phyloP scores from a whole-genome alignment of 139 green algal species.

The Tetratostichococcus sp. region DNA sequence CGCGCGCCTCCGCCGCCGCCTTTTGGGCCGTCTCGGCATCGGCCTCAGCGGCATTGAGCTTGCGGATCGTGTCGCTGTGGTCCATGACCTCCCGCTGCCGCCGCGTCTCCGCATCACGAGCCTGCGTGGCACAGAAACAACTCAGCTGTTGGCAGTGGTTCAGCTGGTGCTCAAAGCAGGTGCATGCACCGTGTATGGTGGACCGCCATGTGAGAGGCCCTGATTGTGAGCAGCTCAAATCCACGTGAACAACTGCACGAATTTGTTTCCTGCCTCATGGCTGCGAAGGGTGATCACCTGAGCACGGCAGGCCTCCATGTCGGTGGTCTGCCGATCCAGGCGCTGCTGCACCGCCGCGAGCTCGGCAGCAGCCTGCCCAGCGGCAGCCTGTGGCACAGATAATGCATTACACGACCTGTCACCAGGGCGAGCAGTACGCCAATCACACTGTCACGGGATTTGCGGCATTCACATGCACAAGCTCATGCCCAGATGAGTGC shows the following conservation, averaged over 20 bases:
- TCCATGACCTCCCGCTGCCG: conserved; percentile 9
- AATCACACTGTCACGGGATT: no score
- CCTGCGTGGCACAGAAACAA: background rate
- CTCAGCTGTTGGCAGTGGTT: no score
- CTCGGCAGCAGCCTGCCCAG: conserved; percentile 4
- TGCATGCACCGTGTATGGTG: no score
- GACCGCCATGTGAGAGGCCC: no score
- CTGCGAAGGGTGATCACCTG: background rate
- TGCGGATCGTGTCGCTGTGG: conserved; percentile 2
- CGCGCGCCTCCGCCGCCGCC: background rate
- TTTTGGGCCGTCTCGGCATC: background rate
- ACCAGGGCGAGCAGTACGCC: no score
- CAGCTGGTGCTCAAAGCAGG: no score
- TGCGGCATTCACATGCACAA: no score
- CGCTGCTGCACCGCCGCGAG: background rate
- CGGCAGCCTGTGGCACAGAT: background rate
- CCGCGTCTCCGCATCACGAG: background rate
- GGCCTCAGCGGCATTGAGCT: conserved; percentile 16
- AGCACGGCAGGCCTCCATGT: background rate
- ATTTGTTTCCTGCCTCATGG: no score
- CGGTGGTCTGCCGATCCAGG: background rate
- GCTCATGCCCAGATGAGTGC: no score
- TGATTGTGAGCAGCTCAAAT: no score
- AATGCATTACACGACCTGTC: no score
- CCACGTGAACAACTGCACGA: no score